phyloP scores from a whole-genome alignment of 257 asterid species.

The Avicennia marina region DNA sequence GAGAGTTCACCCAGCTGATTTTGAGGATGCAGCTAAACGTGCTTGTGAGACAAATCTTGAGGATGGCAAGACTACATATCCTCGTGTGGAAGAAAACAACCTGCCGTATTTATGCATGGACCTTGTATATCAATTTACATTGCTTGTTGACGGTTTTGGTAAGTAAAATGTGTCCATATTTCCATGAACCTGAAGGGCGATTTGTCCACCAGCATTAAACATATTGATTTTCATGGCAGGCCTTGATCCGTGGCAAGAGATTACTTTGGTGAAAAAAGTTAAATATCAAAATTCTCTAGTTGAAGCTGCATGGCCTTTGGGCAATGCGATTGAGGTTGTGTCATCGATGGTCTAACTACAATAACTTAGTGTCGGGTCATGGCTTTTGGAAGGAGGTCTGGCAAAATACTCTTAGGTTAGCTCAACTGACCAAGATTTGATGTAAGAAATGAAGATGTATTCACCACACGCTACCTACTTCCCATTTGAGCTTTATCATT shows the following conservation, averaged over 20 bases:
- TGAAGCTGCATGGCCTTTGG: conserved; percentile 89
- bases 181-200: background rate
- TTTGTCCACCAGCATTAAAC: background rate
- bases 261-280: conserved; percentile 53
- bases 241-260: conserved; percentile 50
- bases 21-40: conserved; percentile 76
- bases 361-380: too few relatives aligned
- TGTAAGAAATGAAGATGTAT: too few relatives aligned
- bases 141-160: conserved; percentile 98
- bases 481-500: too few relatives aligned
- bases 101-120: conserved; percentile 96
- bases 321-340: conserved; percentile 75
- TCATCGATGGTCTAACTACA: conserved; percentile 32
- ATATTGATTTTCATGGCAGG: conserved; percentile 34
- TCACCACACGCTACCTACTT: too few relatives aligned
- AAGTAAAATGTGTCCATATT: conserved; percentile 26
- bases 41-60: conserved; percentile 71
- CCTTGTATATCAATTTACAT: conserved; percentile 75
- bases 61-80: conserved; percentile 54
- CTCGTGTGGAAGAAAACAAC: conserved; percentile 58
- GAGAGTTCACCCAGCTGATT: conserved; percentile 74
- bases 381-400: too few relatives aligned
- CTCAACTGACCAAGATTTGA: too few relatives aligned
- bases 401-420: too few relatives aligned
- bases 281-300: conserved; percentile 51